phyloP scores from a whole-genome alignment of 2,329 filamentous ascomycete species.

The Truncatella angustata region DNA sequence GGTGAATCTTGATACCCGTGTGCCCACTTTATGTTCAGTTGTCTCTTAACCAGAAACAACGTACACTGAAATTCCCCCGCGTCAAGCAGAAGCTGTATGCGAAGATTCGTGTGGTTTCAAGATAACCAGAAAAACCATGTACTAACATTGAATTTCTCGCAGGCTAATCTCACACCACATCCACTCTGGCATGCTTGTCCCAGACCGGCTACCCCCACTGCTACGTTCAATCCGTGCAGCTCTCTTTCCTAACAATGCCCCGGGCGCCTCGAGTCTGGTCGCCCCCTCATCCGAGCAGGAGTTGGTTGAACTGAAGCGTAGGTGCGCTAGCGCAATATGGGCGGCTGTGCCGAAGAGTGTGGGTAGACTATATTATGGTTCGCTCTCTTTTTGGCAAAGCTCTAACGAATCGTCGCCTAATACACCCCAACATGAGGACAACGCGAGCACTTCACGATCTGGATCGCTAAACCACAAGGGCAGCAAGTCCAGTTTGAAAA shows the following conservation, averaged over 20 bases:
- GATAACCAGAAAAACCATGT: neutral
- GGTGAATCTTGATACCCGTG: too few species aligned
- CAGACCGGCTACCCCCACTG: conserved; percentile 62
- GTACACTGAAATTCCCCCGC: too few species aligned
- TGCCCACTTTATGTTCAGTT: too few species aligned
- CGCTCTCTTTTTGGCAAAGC: conserved; percentile 33
- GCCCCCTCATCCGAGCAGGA: conserved; percentile 61
- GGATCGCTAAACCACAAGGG: conserved; percentile 19
- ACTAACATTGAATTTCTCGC: conserved; percentile 17
- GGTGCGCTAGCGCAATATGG: conserved; percentile 62
- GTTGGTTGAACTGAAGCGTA: conserved; percentile 60
- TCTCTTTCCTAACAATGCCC: conserved; percentile 83
- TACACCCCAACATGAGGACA: neutral
- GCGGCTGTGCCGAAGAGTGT: conserved; percentile 45
- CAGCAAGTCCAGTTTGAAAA: conserved; percentile 12
- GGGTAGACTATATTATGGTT: conserved; percentile 50
- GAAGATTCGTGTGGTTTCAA: conserved; percentile 7
- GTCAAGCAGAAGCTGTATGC: neutral
- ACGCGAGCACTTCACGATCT: conserved; percentile 19
- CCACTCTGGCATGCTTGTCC: conserved; percentile 57
- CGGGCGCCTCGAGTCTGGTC: conserved; percentile 60
- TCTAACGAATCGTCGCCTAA: conserved; percentile 15
- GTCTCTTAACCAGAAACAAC: too few species aligned
- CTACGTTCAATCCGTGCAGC: conserved; percentile 71
- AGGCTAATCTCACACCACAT: conserved; percentile 61